These are phyloP conservation scores for Fistulinella cinereoalba DNA, from an alignment of 1,284 basidiomycete genomes.

Conservation along the genomic window DNA sequence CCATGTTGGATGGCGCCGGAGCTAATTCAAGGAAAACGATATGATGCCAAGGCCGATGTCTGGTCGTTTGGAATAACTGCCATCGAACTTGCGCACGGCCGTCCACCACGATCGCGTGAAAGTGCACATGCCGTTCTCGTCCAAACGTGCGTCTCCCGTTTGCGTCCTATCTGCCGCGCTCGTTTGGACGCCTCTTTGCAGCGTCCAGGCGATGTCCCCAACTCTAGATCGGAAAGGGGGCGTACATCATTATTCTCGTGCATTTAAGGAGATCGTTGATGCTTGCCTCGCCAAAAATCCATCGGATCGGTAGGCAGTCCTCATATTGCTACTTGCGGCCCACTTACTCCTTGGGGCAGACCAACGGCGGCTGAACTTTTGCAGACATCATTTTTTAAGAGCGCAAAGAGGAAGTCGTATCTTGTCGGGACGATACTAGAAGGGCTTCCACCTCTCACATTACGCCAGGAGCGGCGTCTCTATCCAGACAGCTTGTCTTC, in stretches of 20 bases:
- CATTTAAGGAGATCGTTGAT: constrained; percentile 79
- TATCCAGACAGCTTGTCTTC: constrained; percentile 14
- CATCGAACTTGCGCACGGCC: constrained; percentile 78
- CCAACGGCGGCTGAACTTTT: constrained; percentile 80
- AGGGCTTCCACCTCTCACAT: constrained; percentile 65
- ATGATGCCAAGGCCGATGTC: constrained; percentile 84
- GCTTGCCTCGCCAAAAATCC: constrained; percentile 85
- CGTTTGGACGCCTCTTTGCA: constrained; percentile 25
- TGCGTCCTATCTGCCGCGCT: constrained; percentile 5
- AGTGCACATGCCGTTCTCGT: constrained; percentile 72
- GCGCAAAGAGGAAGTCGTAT: constrained; percentile 70
- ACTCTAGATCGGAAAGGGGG: constrained; percentile 71
- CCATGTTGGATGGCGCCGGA: constrained; percentile 96
- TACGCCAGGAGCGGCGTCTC: constrained; percentile 57
- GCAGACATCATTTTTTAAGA: constrained; percentile 75
- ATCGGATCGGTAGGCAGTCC: constrained; percentile 48
- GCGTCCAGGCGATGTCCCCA: constrained; percentile 71
- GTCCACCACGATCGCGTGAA: constrained; percentile 78
- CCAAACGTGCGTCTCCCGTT: constrained; percentile 52
- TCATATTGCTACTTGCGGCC: not conserved
- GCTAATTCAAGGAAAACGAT: constrained; percentile 78
- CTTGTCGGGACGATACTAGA: constrained; percentile 72
- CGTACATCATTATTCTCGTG: constrained; percentile 74
- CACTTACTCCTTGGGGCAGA: constrained; percentile 34
- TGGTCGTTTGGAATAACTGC: constrained; percentile 93